These are phyloP conservation scores for Psilocybe subaeruginosa DNA, from an alignment of 768 basidiomycete genomes.

Conservation along the genomic window DNA sequence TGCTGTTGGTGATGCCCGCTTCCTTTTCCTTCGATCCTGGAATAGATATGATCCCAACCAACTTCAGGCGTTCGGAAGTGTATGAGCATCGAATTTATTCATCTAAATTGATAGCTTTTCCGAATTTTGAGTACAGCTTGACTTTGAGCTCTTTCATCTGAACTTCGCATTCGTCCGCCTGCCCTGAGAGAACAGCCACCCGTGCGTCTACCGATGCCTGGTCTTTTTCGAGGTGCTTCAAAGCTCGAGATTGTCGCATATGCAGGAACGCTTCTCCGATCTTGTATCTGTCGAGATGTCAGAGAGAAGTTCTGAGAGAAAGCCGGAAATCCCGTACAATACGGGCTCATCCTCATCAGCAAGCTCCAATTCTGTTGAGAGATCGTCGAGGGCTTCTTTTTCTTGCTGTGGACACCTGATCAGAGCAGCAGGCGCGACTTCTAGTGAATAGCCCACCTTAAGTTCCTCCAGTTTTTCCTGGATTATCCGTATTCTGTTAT, in stretches of 20 bases:
- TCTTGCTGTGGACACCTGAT: conserved; percentile 64
- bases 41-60: too few relatives aligned
- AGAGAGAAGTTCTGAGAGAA: background rate
- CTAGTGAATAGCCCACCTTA: conserved; percentile 53
- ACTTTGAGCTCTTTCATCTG: conserved; percentile 85
- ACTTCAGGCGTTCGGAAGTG: too few relatives aligned
- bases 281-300: conserved; percentile 65
- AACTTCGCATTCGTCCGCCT: conserved; percentile 67
- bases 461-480: conserved; percentile 73
- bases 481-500: conserved; percentile 72
- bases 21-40: too few relatives aligned
- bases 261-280: conserved; percentile 91
- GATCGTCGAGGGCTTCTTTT: conserved; percentile 92
- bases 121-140: conserved; percentile 87
- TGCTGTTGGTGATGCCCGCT: too few relatives aligned
- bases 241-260: conserved; percentile 67
- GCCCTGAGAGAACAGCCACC: conserved; percentile 50
- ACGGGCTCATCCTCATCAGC: conserved; percentile 84
- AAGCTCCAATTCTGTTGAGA: conserved; percentile 85
- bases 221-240: conserved; percentile 73
- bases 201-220: conserved; percentile 59
- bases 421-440: background rate
- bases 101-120: conserved; percentile 90
- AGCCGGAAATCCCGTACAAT: conserved; percentile 48
- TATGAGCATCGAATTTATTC: conserved; percentile 43